Evolutionary conservation across 352 stramenopile genomes (phyloP), one percentile per base, ranked within the genome.

Genomic region (Phytophthora ramorum): DNA sequence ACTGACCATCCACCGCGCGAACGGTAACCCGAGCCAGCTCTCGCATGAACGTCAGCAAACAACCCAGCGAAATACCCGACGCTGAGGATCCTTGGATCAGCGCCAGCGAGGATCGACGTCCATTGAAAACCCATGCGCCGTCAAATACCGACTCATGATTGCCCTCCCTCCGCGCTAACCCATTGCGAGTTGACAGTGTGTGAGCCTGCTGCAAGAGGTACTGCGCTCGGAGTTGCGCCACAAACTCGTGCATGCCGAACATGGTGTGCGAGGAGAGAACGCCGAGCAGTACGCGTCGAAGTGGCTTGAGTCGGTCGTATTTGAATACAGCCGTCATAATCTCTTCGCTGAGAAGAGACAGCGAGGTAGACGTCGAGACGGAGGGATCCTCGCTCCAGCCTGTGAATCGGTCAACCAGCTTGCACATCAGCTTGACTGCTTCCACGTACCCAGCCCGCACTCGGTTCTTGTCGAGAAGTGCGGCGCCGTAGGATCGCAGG

Each of bases 251-350:
- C 50, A 83, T 66, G 2, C 75, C 72, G 17, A 73, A 64, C 75
- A 83, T 79, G 3, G 34, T 62, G 24, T 67, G 78, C 4, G 72
- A 59, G 5, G 59, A 58, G 7, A 81, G 61, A 10, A 79, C 51
- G 9, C 53, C 61, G 35, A 81, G 49, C 28, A 83, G 20, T 0
- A 57, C 41, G 9, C 64, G 47, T 20, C 72, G 75, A 24, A 83
- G 51, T 10, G 55, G 51, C 53, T 72, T 68, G 17, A 81, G 58
- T 7, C 61, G 32, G 9, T 79, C 62, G 53, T 68, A 63, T 47
- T 79, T 69, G 48, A 83, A 81, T 19, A 81, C 69, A 19, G 63
- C 62, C 35, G 62, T 43, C 49, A 80, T 62, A 34, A 83, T 73
- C 10, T 78, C 69, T 53, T 83, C 75, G 5, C 46, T 62, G 1